These are phyloP conservation scores for Volvox africanus DNA, from an alignment of 139 green algal species.

Conservation along the genomic window DNA sequence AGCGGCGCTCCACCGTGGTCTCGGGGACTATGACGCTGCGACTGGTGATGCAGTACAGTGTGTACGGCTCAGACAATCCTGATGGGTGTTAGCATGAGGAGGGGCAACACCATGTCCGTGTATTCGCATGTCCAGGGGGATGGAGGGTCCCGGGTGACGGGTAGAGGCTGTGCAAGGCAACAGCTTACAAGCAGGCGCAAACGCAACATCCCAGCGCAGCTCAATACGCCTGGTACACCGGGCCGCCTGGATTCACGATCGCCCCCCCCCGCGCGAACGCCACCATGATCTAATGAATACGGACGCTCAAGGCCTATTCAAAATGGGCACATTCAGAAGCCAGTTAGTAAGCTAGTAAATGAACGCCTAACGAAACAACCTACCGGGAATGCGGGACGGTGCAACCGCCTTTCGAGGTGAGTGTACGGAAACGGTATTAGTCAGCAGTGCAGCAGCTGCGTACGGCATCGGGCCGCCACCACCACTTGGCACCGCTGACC, in stretches of 20 bases:
- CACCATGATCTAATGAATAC: too few species aligned
- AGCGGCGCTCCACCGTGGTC: slow-evolving; percentile 59
- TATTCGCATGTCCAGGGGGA: background rate
- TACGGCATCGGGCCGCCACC: background rate
- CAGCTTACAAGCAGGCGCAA: too few species aligned
- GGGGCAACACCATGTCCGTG: background rate
- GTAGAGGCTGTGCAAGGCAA: too few species aligned
- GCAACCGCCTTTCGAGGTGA: slow-evolving; percentile 40
- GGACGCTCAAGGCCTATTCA: too few species aligned
- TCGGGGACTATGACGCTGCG: background rate
- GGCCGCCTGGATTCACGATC: too few species aligned
- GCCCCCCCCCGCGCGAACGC: too few species aligned
- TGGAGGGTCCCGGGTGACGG: too few species aligned
- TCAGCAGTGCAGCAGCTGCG: slow-evolving; percentile 33
- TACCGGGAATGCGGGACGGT: slow-evolving; percentile 27
- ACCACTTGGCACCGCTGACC: background rate
- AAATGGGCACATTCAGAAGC: too few species aligned
- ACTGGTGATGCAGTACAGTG: background rate
- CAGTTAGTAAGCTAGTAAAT: too few species aligned
- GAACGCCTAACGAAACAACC: background rate
- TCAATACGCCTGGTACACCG: too few species aligned
- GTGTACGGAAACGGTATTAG: slow-evolving; percentile 32
- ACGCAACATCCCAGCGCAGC: too few species aligned
- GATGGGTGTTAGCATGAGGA: background rate
- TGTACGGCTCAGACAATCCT: slow-evolving; percentile 40